Evolutionary conservation across 768 basidiomycete species (phyloP).

Genomic region (Russula griseocarnosa): DNA sequence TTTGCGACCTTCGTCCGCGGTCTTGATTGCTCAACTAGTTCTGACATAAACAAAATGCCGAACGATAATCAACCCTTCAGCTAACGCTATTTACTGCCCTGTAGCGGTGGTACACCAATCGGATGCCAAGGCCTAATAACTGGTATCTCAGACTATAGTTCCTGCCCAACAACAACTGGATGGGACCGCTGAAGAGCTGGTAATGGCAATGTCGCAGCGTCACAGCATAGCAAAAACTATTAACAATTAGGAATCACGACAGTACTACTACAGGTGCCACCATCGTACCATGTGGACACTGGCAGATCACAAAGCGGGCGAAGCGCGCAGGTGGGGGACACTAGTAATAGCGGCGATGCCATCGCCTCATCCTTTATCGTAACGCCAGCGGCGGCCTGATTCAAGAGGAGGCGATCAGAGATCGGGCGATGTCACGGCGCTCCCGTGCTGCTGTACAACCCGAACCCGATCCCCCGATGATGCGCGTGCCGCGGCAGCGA

Average conservation of each 20-base stretch:
- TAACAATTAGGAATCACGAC: background rate
- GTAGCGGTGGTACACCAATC: background rate
- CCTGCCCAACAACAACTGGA: background rate
- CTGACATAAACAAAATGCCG: background rate
- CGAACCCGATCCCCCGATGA: background rate
- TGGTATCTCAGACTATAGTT: background rate
- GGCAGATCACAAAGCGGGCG: background rate
- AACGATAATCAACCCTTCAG: background rate
- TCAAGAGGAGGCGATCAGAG: no score
- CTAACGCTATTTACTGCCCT: background rate
- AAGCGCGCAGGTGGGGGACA: background rate
- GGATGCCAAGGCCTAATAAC: background rate
- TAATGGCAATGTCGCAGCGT: background rate
- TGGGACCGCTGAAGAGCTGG: background rate
- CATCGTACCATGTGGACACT: background rate
- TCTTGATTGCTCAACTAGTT: background rate
- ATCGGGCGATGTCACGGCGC: background rate
- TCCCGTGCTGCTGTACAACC: no score
- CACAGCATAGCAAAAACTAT: background rate
- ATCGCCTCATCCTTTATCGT: background rate
- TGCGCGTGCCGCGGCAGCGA: no score
- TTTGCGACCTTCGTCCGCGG: background rate
- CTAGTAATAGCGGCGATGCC: background rate
- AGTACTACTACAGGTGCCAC: background rate
- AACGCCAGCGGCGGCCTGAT: background rate